Evolutionary conservation across 2,329 filamentous ascomycete species (phyloP), one percentile per base, ranked within the genome.

Genomic region (Pseudopyricularia cyperi): DNA sequence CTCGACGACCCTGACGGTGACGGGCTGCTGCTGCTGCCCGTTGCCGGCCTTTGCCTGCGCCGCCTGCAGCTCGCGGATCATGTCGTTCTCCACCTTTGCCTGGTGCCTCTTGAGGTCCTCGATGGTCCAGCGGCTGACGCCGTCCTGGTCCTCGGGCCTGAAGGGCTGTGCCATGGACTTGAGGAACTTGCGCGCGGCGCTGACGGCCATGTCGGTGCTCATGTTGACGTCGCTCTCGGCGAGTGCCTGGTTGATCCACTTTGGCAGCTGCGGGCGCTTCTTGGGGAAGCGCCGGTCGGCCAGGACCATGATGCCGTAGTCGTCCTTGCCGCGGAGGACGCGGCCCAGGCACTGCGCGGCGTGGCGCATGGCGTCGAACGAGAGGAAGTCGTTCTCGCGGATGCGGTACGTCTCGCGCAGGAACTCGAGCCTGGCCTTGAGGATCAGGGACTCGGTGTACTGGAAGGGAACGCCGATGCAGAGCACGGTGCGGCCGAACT

Each of bases 231-330:
- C 89, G 22, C 84, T 83, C 49, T 95, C 89, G 32, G 87, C 73
- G 55, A 98, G 76, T 3, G 86, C 89, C 63, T 94, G 86, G 56
- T 84, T 87, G 62, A 98, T 98, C 93, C 93, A 98, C 65, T 95
- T 95, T 11, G 93, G 93, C 28, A 98, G 74, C 68, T 98, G 94
- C 3, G 68, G 75, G 35, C 89, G 77, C 70, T 97, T 97, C 71
- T 93, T 94, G 64, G 89, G 84, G 67, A 96, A 98, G 17, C 93
- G 82, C 42, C 88, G 83, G 66, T 98, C 93, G 2, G 94, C 93
- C 28, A 98, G 75, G 4, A 98, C 91, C 93, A 98, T 98, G 72
- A 98, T 88, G n/a, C 93, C 93, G 66, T 98, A 98, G 67, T 98
- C 93, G 63, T 98, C 94, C 66, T 98, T 98, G 24, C 93, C 93